Percentiles rank a stretch among this genome's conserved stretches.
These are phyloP conservation scores for Thermothelomyces thermophilus DNA, from an alignment of 2,329 filamentous ascomycete species.

Conservation along the genomic window DNA sequence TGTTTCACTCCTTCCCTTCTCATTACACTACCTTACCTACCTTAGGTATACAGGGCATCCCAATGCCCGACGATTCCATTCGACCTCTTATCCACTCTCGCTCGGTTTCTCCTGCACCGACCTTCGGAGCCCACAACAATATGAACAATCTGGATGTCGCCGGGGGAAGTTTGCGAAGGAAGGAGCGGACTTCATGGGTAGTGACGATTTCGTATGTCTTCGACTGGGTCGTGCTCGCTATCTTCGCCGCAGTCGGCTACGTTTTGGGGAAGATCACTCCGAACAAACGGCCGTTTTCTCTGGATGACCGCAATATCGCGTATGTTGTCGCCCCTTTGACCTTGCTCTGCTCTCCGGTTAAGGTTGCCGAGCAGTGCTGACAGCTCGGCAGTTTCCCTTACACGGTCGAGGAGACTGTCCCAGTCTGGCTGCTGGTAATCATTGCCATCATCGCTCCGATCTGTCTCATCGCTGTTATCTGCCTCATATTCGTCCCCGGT, in stretches of 20 bases:
- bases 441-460: conserved; percentile 59
- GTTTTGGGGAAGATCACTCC: conserved; percentile 54
- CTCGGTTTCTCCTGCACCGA: conserved; percentile 18
- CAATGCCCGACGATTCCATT: conserved; percentile 27
- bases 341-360: not conserved
- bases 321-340: conserved; percentile 30
- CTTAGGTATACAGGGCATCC: conserved; percentile 10
- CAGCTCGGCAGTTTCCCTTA: conserved; percentile 55
- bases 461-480: conserved; percentile 60
- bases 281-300: conserved; percentile 63
- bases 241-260: conserved; percentile 51
- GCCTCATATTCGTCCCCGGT: conserved; percentile 65
- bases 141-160: conserved; percentile 20
- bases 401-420: conserved; percentile 64
- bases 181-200: conserved; percentile 26
- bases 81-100: conserved; percentile 22
- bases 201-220: conserved; percentile 61
- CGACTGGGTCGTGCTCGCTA: conserved; percentile 66
- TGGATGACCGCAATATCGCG: conserved; percentile 71
- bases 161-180: conserved; percentile 16
- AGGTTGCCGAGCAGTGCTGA: conserved; percentile 3
- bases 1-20: conserved; percentile 5
- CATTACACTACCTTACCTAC: not conserved
- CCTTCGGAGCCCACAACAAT: conserved; percentile 12
- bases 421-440: conserved; percentile 57